Evolutionary conservation across 2,329 filamentous ascomycete species (phyloP).

Genomic region (Teratosphaeria gauchensis): DNA sequence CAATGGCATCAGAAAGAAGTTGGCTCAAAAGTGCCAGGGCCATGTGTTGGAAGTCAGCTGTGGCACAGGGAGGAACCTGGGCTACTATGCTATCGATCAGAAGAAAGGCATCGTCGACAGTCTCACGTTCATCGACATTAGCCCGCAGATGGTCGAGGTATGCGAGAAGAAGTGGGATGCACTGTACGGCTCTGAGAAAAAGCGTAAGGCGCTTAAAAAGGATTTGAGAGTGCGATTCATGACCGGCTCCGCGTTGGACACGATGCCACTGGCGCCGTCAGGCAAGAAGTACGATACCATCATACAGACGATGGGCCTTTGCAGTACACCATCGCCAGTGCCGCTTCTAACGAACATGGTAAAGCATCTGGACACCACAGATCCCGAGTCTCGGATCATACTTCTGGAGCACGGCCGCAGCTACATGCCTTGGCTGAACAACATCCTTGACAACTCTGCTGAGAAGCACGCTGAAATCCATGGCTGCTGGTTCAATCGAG

Average conservation of each 20-base stretch:
- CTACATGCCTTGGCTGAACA: slow-evolving; percentile 40
- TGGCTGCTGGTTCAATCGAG: slow-evolving; percentile 46
- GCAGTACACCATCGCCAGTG: slow-evolving; percentile 37
- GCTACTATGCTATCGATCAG: slow-evolving; percentile 31
- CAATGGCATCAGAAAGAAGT: slow-evolving; percentile 29
- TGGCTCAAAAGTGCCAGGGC: slow-evolving; percentile 33
- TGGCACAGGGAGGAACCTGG: slow-evolving; percentile 40
- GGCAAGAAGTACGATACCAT: slow-evolving; percentile 38
- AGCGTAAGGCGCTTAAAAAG: slow-evolving; percentile 9
- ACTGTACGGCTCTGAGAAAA: slow-evolving; percentile 21
- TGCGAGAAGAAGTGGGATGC: slow-evolving; percentile 41
- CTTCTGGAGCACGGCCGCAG: slow-evolving; percentile 43
- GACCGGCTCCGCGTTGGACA: slow-evolving; percentile 34
- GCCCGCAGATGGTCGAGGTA: slow-evolving; percentile 38
- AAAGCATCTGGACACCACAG: slow-evolving; percentile 27
- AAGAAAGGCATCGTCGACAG: slow-evolving; percentile 26
- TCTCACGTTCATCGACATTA: slow-evolving; percentile 39
- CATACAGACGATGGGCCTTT: slow-evolving; percentile 43
- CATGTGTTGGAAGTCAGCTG: slow-evolving; percentile 42
- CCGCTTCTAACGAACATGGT: slow-evolving; percentile 37
- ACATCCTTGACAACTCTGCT: slow-evolving; percentile 36
- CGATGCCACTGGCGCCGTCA: slow-evolving; percentile 32
- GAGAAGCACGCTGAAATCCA: slow-evolving; percentile 39
- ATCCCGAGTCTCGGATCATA: slow-evolving; percentile 36
- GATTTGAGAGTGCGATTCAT: slow-evolving; percentile 27